These are phyloP conservation scores for Amylostereum areolatum DNA, from an alignment of 1,284 basidiomycete genomes.

Conservation along the genomic window DNA sequence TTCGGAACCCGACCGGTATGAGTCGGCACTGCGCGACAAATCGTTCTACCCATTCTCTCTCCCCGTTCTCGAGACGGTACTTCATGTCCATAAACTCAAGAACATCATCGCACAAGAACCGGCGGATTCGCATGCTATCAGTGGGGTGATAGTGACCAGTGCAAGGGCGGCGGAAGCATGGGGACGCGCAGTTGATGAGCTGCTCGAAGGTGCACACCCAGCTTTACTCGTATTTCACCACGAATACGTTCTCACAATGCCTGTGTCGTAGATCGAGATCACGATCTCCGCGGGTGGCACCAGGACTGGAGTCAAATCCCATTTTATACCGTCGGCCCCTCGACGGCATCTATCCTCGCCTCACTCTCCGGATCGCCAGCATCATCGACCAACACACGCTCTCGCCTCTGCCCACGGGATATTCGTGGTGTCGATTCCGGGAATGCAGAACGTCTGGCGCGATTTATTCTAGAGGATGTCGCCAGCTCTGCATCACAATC, in stretches of 20 bases:
- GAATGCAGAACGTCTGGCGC: constrained; percentile 58
- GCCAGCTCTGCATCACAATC: constrained; percentile 10
- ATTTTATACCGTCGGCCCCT: constrained; percentile 72
- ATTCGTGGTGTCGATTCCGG: constrained; percentile 53
- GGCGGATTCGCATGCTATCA: constrained; percentile 7
- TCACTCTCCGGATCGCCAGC: constrained; percentile 27
- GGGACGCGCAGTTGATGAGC: constrained; percentile 31
- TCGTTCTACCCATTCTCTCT: constrained; percentile 52
- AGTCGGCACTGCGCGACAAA: constrained; percentile 31
- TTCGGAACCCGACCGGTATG: constrained; percentile 43
- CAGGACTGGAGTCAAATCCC: constrained; percentile 46
- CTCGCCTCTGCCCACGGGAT: constrained; percentile 30
- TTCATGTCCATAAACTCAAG: constrained; percentile 12
- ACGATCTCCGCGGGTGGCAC: constrained; percentile 6
- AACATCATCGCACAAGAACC: background rate
- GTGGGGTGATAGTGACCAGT: constrained; percentile 70
- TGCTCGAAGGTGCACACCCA: constrained; percentile 7
- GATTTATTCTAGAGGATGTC: constrained; percentile 50
- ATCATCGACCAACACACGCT: constrained; percentile 8
- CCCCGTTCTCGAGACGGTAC: constrained; percentile 59
- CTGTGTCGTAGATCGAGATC: background rate
- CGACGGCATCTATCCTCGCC: constrained; percentile 45
- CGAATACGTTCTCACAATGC: constrained; percentile 8
- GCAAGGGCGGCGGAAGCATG: constrained; percentile 67
- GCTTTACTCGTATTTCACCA: constrained; percentile 10